Base-by-base conservation (phyloP, 345 rosid species). In the Heritiera fomes region DNA sequence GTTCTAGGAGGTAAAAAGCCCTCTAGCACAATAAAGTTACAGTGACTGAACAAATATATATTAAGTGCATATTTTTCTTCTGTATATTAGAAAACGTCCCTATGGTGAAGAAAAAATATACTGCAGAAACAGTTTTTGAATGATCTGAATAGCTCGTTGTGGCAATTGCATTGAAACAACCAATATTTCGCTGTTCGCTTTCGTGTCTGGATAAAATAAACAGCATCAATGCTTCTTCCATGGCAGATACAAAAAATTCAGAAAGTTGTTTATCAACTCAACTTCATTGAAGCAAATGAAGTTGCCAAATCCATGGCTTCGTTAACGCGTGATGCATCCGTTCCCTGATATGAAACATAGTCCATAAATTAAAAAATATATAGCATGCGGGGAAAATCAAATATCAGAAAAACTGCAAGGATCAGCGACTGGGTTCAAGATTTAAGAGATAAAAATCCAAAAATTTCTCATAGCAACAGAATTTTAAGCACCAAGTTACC, bases 271-370 rank as follows among this genome's bases (percentile, higher is more conserved):
- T 18, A 52, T 92, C 90, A 89, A 79, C 76, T 86, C 87, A 92
- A 83, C 77, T 92, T 96, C 94, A 96, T 84, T 23, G 95, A 82
- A 1, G 92, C 98, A 82, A 96, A 92, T 32, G 89, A 60, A 49
- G 86, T 52, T 4, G 97, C 98, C 87, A 96, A 64, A 58, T 84
- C 87, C 84, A 96, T 89, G 75, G 97, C 97, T 60, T 82, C 89
- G 9, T 84, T 86, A 59, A 96, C 78, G 30, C 87, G 89, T 1
- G 89, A 83, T 20, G 93, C 97, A 81, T 94, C 95, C 14, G 97
- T 91, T 84, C 98, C 98, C 99, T 96, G 86, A 70, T 77, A 81
- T 52, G 3, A 40, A 18, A 67, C 5, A 78, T 53, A 79, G 65
- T 41, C 59, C 46, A 18, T 23, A 65, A 11, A 53, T 71, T 45